A percentile compares a stretch with the other conserved stretches of the same genome.
phyloP scores from a whole-genome alignment of 352 stramenopile genomes.

The Pythium sukuiense region DNA sequence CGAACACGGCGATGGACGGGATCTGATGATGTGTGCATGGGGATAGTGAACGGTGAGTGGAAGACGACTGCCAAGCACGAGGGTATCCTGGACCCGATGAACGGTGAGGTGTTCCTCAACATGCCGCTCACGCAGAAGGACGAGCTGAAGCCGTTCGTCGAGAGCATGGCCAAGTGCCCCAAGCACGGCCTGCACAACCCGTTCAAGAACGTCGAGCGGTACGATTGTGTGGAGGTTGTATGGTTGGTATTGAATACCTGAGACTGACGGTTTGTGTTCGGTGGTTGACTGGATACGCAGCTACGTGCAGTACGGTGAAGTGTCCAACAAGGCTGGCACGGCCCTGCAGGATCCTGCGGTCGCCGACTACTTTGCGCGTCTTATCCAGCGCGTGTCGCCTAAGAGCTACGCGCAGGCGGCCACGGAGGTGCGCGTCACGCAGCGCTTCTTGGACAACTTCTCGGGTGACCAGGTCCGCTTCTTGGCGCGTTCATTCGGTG shows the following conservation, averaged over 20 bases:
- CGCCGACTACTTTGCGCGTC: slow-evolving; percentile 94
- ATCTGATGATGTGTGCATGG: neutral
- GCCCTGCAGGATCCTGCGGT: slow-evolving; percentile 88
- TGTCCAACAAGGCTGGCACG: slow-evolving; percentile 81
- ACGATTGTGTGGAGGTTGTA: slow-evolving; percentile 27
- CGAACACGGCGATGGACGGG: too few species aligned
- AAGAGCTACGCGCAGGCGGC: slow-evolving; percentile 97
- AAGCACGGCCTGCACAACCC: slow-evolving; percentile 99
- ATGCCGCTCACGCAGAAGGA: slow-evolving; percentile 91
- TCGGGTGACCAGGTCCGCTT: slow-evolving; percentile 96
- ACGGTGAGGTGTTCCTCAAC: slow-evolving; percentile 93
- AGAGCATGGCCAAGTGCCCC: slow-evolving; percentile 89
- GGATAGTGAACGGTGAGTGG: slow-evolving; percentile 90
- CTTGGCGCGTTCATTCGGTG: slow-evolving; percentile 93
- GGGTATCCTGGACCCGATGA: slow-evolving; percentile 93
- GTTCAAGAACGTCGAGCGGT: slow-evolving; percentile 96
- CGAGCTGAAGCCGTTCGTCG: slow-evolving; percentile 92
- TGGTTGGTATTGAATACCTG: too few species aligned
- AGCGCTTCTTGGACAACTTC: slow-evolving; percentile 98
- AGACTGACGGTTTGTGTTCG: neutral
- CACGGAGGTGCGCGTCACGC: slow-evolving; percentile 91
- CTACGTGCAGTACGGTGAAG: slow-evolving; percentile 73
- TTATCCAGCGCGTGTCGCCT: slow-evolving; percentile 96
- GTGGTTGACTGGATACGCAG: slow-evolving; percentile 16
- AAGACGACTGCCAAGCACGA: slow-evolving; percentile 63